A percentile compares a stretch with the other conserved stretches of the same genome.
Conservation (phyloP, 306 rosid genomes). For the Dicorynia guianensis region DNA sequence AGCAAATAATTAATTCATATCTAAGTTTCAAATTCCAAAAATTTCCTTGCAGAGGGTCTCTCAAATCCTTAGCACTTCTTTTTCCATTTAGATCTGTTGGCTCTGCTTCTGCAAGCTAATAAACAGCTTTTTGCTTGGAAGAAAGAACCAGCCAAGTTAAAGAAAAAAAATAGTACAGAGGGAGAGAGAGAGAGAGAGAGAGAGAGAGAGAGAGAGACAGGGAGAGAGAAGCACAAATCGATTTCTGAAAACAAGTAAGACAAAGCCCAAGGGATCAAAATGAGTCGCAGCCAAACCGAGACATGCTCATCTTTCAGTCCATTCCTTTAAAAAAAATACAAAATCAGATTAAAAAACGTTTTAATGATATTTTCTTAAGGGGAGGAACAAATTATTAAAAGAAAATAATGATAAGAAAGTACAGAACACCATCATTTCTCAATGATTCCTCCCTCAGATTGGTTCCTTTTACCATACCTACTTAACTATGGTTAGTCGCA, state of each 20-base stretch:
- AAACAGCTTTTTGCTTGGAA: slow-evolving; percentile 73
- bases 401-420: slow-evolving; percentile 50
- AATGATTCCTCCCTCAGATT: slow-evolving; percentile 73
- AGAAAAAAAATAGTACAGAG: slow-evolving; percentile 36
- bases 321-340: slow-evolving; percentile 16
- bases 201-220: slow-evolving; percentile 1
- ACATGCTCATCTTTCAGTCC: slow-evolving; percentile 50
- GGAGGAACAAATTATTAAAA: slow-evolving; percentile 5
- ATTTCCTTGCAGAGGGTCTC: slow-evolving; percentile 53
- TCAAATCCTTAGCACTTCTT: slow-evolving; percentile 53
- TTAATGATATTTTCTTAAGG: background rate
- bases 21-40: slow-evolving; percentile 71
- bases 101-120: slow-evolving; percentile 65
- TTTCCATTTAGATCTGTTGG: slow-evolving; percentile 61
- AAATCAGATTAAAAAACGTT: background rate
- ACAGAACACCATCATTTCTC: slow-evolving; percentile 90
- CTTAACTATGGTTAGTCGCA: slow-evolving; percentile 70
- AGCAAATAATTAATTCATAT: slow-evolving; percentile 44
- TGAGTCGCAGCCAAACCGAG: slow-evolving; percentile 59
- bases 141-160: slow-evolving; percentile 71
- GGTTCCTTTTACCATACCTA: slow-evolving; percentile 56
- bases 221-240: slow-evolving; percentile 50
- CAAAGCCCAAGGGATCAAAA: slow-evolving; percentile 69
- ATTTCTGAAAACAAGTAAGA: slow-evolving; percentile 80
- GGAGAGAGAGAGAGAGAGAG: slow-evolving; percentile 42